Base-by-base conservation (phyloP, 129 eudicot genomes). In the Chrysanthemum lavandulifolium region DNA sequence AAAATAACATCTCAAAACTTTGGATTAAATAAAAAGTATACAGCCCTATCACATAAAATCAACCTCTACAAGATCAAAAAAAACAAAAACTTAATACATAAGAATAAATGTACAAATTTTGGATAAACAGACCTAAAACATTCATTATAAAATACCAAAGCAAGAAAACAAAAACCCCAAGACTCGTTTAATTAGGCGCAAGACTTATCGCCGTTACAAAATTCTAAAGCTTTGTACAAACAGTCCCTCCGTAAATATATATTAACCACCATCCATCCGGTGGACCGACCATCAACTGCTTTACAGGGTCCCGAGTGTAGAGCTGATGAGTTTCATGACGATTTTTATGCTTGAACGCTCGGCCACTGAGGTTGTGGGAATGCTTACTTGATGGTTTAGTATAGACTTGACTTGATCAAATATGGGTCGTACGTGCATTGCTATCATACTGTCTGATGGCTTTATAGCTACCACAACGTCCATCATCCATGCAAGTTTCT, bases 401-500 rank as follows among this genome's bases (percentile, higher is more conserved):
- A 95, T 90, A 52, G 92, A 96, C 76, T 78, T 83, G 5, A 95
- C 97, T 79, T 95, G 99, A 73, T 95, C 97, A 73, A 88, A 91
- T 76, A 95, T 90, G 13, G 96, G 97, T 0, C 91, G 85, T 0
- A 91, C 89, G 49, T 95, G 99, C 72, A 90, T 79, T 6, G 79
- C 84, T 49, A 94, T 94, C 96, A 88, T 84, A 25, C 78, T 82
- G 53, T 95, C 97, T 4, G 87, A 77, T 31, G 99, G 97, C 72
- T 85, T 88, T 36, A 95, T 86, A 36, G 89, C 96, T 60, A 88
- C 81, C 6, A 85, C 83, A 67, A 95, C 90, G 57, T 95, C 96
- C 76, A 82, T 84, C 99, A 95, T 90, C 97, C 97, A 95, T 6
- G 60, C 77, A 8, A 95, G 82, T 78, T 95, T 95, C 74, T 88